phyloP scores from a whole-genome alignment of 2,329 filamentous ascomycete genomes.

The Epichloe gansuensis region DNA sequence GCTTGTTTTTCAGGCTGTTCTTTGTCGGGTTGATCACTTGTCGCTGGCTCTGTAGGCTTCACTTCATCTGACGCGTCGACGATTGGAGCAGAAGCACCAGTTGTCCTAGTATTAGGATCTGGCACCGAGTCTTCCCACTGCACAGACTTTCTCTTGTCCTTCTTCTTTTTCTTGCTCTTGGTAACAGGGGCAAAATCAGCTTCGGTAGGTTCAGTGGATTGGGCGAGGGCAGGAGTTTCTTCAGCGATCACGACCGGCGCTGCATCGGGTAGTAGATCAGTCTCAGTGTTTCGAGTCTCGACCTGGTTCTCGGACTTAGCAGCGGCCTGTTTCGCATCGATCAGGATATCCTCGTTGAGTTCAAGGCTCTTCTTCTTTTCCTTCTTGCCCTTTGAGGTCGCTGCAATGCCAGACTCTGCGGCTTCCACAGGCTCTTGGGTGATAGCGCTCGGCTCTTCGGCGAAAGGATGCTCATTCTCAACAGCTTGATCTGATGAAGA shows the following conservation, averaged over 20 bases:
- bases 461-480: not conserved
- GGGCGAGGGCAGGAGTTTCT: not conserved
- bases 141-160: constrained; percentile 10
- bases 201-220: not conserved
- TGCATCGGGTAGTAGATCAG: not conserved
- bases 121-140: constrained; percentile 9
- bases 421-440: not conserved
- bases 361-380: constrained; percentile 6
- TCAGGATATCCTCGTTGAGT: not conserved
- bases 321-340: not conserved
- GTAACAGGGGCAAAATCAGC: not conserved
- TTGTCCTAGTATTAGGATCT: not conserved
- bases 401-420: not conserved
- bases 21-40: not conserved
- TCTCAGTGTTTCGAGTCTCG: not conserved
- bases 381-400: constrained; percentile 6
- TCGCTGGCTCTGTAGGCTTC: not conserved
- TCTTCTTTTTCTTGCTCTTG: constrained; percentile 7
- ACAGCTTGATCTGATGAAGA: not conserved
- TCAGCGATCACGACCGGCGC: not conserved
- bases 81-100: not conserved
- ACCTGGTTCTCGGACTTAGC: not conserved
- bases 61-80: not conserved
- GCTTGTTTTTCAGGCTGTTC: constrained; percentile 1
- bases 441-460: not conserved